A percentile compares a stretch with the other conserved stretches of the same genome.
Evolutionary conservation across 2,329 filamentous ascomycete species (phyloP).

Genomic region (Diaporthe citri): DNA sequence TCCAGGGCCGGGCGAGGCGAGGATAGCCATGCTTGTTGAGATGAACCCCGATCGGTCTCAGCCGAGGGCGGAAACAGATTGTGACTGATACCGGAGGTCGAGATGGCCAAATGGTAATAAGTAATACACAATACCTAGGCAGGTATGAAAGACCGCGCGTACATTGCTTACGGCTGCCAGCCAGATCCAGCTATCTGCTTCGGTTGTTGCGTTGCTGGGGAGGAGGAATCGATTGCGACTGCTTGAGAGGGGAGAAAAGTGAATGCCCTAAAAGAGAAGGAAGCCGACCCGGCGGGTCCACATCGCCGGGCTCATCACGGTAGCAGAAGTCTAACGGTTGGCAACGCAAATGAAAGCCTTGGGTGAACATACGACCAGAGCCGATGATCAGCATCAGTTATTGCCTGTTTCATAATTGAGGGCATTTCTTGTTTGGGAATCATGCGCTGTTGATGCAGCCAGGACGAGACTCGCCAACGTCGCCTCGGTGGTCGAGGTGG

Average conservation of each 20-base stretch:
- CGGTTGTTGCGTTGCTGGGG: neutral
- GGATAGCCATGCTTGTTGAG: constrained; percentile 20
- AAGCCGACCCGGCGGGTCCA: constrained; percentile 5
- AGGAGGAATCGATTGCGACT: neutral
- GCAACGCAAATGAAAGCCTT: neutral
- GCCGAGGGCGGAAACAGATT: constrained; percentile 5
- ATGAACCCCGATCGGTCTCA: constrained; percentile 18
- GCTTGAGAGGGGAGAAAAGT: neutral
- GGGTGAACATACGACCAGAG: constrained; percentile 7
- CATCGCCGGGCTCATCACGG: constrained; percentile 16
- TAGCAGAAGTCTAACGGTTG: neutral
- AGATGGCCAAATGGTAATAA: neutral
- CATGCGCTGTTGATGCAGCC: neutral
- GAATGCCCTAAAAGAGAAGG: neutral
- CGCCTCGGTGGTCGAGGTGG: constrained; percentile 17
- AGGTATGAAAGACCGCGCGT: neutral
- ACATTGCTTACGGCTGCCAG: neutral
- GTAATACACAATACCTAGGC: neutral
- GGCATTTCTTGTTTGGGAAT: constrained; percentile 1
- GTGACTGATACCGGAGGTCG: neutral
- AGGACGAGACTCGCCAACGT: neutral
- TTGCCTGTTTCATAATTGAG: neutral
- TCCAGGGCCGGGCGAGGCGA: neutral
- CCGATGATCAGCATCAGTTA: neutral
- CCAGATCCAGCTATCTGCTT: neutral